phyloP scores from a whole-genome alignment of 2,329 filamentous ascomycete species.

The Drechslerella coelobrocha region DNA sequence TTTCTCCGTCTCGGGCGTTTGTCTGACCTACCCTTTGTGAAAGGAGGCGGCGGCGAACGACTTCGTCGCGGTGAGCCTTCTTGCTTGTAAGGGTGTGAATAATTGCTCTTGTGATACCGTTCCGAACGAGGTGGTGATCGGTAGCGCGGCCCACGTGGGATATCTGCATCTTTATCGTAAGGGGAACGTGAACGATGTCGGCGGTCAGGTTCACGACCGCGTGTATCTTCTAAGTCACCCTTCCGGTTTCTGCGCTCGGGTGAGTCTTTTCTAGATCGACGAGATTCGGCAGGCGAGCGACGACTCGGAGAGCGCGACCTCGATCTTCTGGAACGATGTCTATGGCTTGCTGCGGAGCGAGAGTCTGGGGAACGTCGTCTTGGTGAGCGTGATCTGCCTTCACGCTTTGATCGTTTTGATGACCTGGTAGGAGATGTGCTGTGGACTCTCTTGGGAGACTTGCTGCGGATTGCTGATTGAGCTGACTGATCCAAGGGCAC shows the following conservation, averaged over 20 bases:
- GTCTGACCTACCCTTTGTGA: slow-evolving; percentile 19
- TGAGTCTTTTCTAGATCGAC: slow-evolving; percentile 27
- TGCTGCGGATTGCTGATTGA: slow-evolving; percentile 29
- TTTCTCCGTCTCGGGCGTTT: slow-evolving; percentile 36
- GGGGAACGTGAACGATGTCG: slow-evolving; percentile 35
- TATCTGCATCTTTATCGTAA: slow-evolving; percentile 15
- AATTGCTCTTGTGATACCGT: slow-evolving; percentile 16
- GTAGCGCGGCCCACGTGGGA: slow-evolving; percentile 18
- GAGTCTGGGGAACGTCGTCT: slow-evolving; percentile 32
- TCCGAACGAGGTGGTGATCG: slow-evolving; percentile 16
- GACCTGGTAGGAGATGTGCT: slow-evolving; percentile 32
- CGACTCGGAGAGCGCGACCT: slow-evolving; percentile 28
- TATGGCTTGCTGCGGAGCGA: slow-evolving; percentile 15
- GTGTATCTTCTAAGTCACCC: slow-evolving; percentile 12
- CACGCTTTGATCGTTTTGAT: slow-evolving; percentile 34
- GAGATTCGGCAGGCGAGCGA: slow-evolving; percentile 28
- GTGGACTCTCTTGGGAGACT: slow-evolving; percentile 39
- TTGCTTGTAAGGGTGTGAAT: slow-evolving; percentile 4
- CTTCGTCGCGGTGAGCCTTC: slow-evolving; percentile 26
- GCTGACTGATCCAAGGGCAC: background rate
- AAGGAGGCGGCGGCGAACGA: slow-evolving; percentile 30
- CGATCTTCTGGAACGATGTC: slow-evolving; percentile 39
- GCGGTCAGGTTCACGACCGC: slow-evolving; percentile 8
- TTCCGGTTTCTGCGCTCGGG: slow-evolving; percentile 18
- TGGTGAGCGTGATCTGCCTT: slow-evolving; percentile 32